Evolutionary conservation across 2,329 filamentous ascomycete species (phyloP), one percentile per base, ranked within the genome.

Genomic region (Colletotrichum higginsianum): DNA sequence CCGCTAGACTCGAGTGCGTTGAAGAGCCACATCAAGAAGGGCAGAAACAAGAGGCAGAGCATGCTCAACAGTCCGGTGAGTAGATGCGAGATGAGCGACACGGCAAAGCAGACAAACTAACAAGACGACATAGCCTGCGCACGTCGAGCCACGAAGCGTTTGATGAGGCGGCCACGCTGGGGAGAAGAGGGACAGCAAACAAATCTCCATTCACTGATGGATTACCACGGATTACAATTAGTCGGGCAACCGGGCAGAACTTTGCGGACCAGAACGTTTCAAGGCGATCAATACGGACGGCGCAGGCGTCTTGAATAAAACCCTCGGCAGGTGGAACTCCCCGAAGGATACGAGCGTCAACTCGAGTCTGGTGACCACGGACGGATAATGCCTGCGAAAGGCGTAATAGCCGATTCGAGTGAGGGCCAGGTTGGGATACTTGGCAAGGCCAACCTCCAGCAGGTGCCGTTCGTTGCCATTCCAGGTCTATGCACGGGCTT

Each of bases 21-120:
- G 73, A 99, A 99, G 88, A 98, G 93, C 77, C 96, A 99, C 80
- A 99, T 99, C 83, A 99, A 99, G 87, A 98, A 98, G 86, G 95
- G 95, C 73, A 90, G 95, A 73, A 98, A 95, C 84, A 97, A 97
- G 87, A 90, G 96, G 73, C 94, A 98, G 82, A 96, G 92, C 83
- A 97, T 98, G 89, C 88, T 98, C 72, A 98, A 97, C 87, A 98
- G 95, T 86, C 96, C 96, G 80, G 94, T 97, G 91, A 85, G 94
- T 92, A 61, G 35, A 23, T 9, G 16, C 2, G 11, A 42, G 13
- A 57, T 44, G 23, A 62, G 15, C 12, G 46, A 12, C 13, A 21
- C 23, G 26, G 5, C 9, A 38, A 46, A 2, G 23, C 38, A 9
- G 42, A n/a, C 23, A 61, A 21, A 47, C 75, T 77, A 66, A 75